Percentiles rank a stretch among this genome's conserved stretches.
Evolutionary conservation across 306 rosid genomes (phyloP).

Genomic region (Glycine tomentella): DNA sequence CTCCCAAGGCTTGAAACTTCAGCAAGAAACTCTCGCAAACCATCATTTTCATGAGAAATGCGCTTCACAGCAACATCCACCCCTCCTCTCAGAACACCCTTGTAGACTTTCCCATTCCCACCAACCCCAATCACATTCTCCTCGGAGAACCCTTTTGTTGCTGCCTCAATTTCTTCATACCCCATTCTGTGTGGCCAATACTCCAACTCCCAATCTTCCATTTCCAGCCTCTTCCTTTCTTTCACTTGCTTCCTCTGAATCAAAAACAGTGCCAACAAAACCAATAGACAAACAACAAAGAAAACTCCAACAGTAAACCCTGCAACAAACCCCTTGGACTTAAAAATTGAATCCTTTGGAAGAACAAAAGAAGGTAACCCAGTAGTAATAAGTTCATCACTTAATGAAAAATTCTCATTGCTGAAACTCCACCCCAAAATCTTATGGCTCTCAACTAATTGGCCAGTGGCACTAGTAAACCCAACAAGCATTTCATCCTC

Average conservation of each 20-base stretch:
- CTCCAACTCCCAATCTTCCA: slow-evolving; percentile 98
- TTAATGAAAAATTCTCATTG: slow-evolving; percentile 62
- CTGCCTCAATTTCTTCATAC: slow-evolving; percentile 65
- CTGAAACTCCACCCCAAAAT: slow-evolving; percentile 91
- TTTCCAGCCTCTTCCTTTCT: slow-evolving; percentile 63
- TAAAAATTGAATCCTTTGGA: slow-evolving; percentile 62
- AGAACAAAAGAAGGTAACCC: slow-evolving; percentile 82
- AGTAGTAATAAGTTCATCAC: slow-evolving; percentile 64
- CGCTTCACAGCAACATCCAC: slow-evolving; percentile 77
- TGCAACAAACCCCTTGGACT: slow-evolving; percentile 67
- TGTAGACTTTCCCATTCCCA: slow-evolving; percentile 85
- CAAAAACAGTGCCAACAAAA: slow-evolving; percentile 52
- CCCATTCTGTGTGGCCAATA: slow-evolving; percentile 89
- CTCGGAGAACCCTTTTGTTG: slow-evolving; percentile 67
- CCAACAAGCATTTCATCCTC: slow-evolving; percentile 82
- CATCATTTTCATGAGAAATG: slow-evolving; percentile 75
- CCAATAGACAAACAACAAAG: slow-evolving; percentile 42
- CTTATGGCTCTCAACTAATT: slow-evolving; percentile 72
- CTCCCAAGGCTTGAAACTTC: slow-evolving; percentile 89
- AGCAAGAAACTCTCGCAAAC: slow-evolving; percentile 78
- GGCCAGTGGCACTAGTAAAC: slow-evolving; percentile 81
- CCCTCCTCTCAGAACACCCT: slow-evolving; percentile 68
- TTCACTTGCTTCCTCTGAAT: slow-evolving; percentile 51
- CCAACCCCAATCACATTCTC: slow-evolving; percentile 86
- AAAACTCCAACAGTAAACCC: slow-evolving; percentile 59